Evolutionary conservation across 176 grass and related monocot genomes (phyloP).

Genomic region (Pontederia crassipes): DNA sequence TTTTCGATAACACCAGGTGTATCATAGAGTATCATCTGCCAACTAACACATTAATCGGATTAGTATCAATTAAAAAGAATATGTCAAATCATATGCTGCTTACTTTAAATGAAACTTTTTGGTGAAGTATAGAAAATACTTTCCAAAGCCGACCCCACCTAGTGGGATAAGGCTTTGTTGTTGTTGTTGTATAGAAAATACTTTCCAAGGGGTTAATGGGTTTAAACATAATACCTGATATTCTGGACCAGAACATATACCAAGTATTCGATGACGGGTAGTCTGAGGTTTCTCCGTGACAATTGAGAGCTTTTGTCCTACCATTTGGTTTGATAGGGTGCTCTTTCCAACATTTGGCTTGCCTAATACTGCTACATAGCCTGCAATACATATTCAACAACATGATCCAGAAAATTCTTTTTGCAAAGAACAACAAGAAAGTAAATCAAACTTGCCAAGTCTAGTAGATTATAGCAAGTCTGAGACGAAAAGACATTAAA

Average conservation of each 20-base stretch:
- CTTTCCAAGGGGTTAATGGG: conserved; percentile 7
- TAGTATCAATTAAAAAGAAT: conserved; percentile 22
- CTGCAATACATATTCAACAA: conserved; percentile 15
- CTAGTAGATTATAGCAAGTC: too few species aligned
- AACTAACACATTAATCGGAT: conserved; percentile 76
- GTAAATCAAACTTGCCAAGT: too few species aligned
- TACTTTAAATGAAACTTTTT: background rate
- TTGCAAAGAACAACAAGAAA: too few species aligned
- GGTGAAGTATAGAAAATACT: background rate
- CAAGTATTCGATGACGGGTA: conserved; percentile 74
- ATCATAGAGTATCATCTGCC: conserved; percentile 98
- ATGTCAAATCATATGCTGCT: background rate
- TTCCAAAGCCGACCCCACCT: too few species aligned
- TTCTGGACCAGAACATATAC: conserved; percentile 80
- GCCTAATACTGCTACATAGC: conserved; percentile 85
- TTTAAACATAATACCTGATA: conserved; percentile 66
- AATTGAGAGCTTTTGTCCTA: conserved; percentile 91
- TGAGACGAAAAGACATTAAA: too few species aligned
- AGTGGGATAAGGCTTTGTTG: too few species aligned
- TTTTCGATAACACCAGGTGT: conserved; percentile 83
- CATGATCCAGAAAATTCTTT: background rate
- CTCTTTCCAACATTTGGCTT: conserved; percentile 97
- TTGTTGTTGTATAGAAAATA: too few species aligned
- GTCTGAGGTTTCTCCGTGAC: conserved; percentile 93
- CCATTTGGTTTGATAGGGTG: conserved; percentile 87